phyloP scores from a whole-genome alignment of 768 basidiomycete genomes.

The Dictyophora rubrovolvata region DNA sequence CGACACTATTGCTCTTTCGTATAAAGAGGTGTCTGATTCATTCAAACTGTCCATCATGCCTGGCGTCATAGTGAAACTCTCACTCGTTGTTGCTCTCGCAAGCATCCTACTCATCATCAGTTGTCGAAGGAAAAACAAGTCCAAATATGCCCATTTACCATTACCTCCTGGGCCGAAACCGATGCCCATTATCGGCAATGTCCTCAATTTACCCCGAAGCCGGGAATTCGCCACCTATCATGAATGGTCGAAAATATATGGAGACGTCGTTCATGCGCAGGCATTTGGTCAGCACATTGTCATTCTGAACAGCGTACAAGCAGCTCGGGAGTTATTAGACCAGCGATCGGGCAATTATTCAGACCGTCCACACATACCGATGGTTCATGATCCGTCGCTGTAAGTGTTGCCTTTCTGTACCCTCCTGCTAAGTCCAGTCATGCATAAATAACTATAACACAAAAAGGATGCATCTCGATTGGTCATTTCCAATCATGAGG shows the following conservation, averaged over 20 bases:
- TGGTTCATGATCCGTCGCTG: slow-evolving; percentile 3
- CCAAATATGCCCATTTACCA: background rate
- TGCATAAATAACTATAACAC: background rate
- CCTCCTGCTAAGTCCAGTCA: background rate
- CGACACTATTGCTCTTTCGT: too few relatives aligned
- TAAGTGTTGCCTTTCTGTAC: background rate
- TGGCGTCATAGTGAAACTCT: background rate
- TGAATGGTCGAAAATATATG: slow-evolving; percentile 28
- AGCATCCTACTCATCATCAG: background rate
- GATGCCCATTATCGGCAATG: slow-evolving; percentile 30
- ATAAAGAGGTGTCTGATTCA: too few relatives aligned
- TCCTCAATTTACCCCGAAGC: slow-evolving; percentile 22
- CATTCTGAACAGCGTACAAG: slow-evolving; percentile 14
- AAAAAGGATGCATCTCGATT: background rate
- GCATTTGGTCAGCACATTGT: slow-evolving; percentile 12
- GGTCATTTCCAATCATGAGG: background rate
- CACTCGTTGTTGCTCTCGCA: background rate
- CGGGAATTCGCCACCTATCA: slow-evolving; percentile 29
- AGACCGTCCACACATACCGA: slow-evolving; percentile 14
- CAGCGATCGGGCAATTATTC: slow-evolving; percentile 13
- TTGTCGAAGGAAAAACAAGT: background rate
- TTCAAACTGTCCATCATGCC: too few relatives aligned
- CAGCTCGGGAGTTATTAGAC: slow-evolving; percentile 15
- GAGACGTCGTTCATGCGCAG: slow-evolving; percentile 13
- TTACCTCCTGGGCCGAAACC: slow-evolving; percentile 30